A percentile compares a stretch with the other conserved stretches of the same genome.
Evolutionary conservation across 2,329 filamentous ascomycete genomes (phyloP).

Genomic region (Coleophoma crateriformis): DNA sequence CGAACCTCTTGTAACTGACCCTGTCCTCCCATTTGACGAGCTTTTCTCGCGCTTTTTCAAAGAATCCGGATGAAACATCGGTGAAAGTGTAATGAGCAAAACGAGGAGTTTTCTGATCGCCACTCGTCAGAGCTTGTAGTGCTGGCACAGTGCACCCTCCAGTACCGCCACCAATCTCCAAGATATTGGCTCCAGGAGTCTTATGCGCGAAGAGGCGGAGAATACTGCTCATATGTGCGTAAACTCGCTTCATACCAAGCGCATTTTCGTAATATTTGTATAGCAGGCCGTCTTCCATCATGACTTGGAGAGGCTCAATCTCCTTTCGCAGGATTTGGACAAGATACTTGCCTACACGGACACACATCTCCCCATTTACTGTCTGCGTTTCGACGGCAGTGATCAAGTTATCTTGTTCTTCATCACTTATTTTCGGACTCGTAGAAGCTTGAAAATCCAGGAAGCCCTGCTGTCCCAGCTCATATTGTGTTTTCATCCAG

Average conservation of each 20-base stretch:
- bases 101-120: background rate
- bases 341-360: constrained; percentile 27
- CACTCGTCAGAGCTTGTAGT: constrained; percentile 1
- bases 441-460: constrained; percentile 13
- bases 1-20: constrained; percentile 24
- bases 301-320: constrained; percentile 26
- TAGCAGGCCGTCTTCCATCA: constrained; percentile 7
- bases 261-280: background rate
- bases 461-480: constrained; percentile 10
- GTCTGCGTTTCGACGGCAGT: background rate
- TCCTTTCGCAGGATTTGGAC: constrained; percentile 20
- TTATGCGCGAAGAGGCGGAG: constrained; percentile 9
- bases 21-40: constrained; percentile 6
- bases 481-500: background rate
- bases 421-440: background rate
- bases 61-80: constrained; percentile 23
- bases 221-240: background rate
- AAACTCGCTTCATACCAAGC: background rate
- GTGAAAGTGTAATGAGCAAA: constrained; percentile 14
- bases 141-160: constrained; percentile 6
- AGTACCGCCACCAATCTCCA: constrained; percentile 20
- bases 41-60: constrained; percentile 22
- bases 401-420: background rate
- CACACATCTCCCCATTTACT: constrained; percentile 22
- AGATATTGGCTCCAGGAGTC: constrained; percentile 13